These are phyloP conservation scores for Magnaporthales sp. DNA, from an alignment of 2,329 filamentous ascomycete species.

Conservation along the genomic window DNA sequence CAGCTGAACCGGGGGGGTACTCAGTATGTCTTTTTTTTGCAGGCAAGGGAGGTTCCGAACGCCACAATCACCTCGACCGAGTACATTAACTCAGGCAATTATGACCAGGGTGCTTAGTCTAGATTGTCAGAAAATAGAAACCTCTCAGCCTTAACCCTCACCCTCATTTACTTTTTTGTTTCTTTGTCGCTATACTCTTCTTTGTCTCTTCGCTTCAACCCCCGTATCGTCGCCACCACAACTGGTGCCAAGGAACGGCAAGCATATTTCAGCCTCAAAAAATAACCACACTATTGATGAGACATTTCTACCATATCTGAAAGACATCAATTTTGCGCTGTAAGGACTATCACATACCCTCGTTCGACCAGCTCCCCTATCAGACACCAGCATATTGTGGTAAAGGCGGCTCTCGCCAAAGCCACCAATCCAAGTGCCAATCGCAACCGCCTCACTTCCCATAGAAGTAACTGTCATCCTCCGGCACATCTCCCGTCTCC, in stretches of 20 bases:
- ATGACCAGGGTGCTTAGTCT: neutral
- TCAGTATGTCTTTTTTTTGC: neutral
- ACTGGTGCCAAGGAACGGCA: neutral
- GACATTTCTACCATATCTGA: neutral
- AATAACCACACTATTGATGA: neutral
- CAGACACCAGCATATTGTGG: neutral
- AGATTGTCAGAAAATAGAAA: neutral
- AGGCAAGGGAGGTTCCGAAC: neutral
- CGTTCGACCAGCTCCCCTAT: neutral
- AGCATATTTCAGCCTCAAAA: neutral
- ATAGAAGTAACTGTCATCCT: neutral
- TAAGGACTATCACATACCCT: neutral
- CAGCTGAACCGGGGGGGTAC: neutral
- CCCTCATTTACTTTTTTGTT: neutral
- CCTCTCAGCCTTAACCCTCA: neutral
- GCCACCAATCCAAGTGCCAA: neutral
- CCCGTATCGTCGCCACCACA: neutral
- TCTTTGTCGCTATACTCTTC: neutral
- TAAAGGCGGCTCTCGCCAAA: neutral
- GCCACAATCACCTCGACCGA: neutral
- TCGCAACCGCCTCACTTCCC: neutral
- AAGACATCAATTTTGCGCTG: neutral
- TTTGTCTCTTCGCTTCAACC: neutral
- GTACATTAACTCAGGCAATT: neutral
- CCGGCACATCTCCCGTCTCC: neutral